Evolutionary conservation across 2,329 filamentous ascomycete species (phyloP), one percentile per base, ranked within the genome.

Genomic region (Elsinoe ampelina): DNA sequence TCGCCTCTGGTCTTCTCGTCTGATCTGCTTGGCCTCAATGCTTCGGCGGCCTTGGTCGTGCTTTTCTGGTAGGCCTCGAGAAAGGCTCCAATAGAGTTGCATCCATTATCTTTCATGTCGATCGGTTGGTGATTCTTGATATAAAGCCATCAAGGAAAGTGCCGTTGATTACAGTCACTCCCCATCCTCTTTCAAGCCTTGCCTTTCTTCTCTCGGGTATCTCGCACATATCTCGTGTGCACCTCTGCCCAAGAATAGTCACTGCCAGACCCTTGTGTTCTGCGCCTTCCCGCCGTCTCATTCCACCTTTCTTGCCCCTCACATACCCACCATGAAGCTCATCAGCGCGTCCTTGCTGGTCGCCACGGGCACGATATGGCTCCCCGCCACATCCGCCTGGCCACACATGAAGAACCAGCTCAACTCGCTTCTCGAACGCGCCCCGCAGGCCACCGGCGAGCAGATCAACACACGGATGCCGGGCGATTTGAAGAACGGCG

Each of bases 391-490:
- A n/a, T 8, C 32, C n/a, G 48, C 48, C 48, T 52, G 48, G 48
- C 48, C 48, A 10, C 32, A 36, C 48, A 52, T 52, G 48, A 52
- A 52, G 48, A 34, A 52, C 15, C 48, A 52, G 32, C 34, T 52
- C 7, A 52, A 20, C 34, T 32, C 48, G 11, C 32, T 52, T 8
- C 17, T 52, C 15, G 6, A 79, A 72, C 12, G 84, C 86, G 32
- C 93, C 93, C 57, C 96, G 78, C 12, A 83, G 64, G 57, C 86
- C 89, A 6, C 93, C 93, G 58, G 93, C 71, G 12, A 93, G 73
- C 20, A 96, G 89, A 70, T 98, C 93, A 43, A 95, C 48, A 52
- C 48, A 20, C 32, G 48, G 15, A 52, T 52, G 48, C 32, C 35
- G 17, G 62, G 62, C 12, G 62, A 63, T 41, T 56, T 63, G 6